Conservation (phyloP, 768 basidiomycete species). For the Kwoniella dejecticola region DNA sequence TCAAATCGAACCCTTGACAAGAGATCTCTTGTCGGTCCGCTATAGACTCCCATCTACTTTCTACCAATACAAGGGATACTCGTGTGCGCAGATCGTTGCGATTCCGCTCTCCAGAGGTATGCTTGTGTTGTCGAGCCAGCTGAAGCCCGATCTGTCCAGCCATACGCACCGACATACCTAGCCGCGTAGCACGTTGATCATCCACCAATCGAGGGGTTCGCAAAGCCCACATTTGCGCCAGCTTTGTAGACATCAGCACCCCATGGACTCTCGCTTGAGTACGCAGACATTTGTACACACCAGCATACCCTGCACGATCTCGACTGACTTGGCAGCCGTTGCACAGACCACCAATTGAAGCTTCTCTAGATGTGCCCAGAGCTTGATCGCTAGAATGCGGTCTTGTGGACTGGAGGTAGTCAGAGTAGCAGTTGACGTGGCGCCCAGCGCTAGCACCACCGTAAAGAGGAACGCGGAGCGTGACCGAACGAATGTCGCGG, state of each 20-base stretch:
- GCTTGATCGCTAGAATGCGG: constrained; percentile 1
- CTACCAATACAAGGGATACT: constrained; percentile 13
- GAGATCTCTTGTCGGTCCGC: constrained; percentile 15
- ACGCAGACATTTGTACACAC: not conserved
- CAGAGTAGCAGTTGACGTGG: constrained; percentile 10
- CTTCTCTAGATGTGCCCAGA: constrained; percentile 15
- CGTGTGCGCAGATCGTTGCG: constrained; percentile 8
- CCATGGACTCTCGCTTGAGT: not conserved
- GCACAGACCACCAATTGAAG: constrained; percentile 18
- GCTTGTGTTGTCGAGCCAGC: not conserved
- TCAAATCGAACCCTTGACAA: constrained; percentile 8
- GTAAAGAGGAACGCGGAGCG: constrained; percentile 22
- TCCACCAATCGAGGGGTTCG: constrained; percentile 16
- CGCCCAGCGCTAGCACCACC: constrained; percentile 11
- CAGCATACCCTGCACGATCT: constrained; percentile 16
- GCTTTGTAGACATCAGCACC: not conserved
- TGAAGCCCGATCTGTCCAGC: constrained; percentile 17
- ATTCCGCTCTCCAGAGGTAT: not conserved
- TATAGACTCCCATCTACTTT: constrained; percentile 23
- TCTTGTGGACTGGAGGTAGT: not conserved
- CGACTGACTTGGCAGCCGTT: constrained; percentile 17
- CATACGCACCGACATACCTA: constrained; percentile 13
- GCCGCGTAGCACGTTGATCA: constrained; percentile 13
- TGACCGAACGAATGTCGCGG: constrained; percentile 6
- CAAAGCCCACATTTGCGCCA: constrained; percentile 18